phyloP scores from a whole-genome alignment of 1,284 basidiomycete genomes.

The Pascua guehoae region DNA sequence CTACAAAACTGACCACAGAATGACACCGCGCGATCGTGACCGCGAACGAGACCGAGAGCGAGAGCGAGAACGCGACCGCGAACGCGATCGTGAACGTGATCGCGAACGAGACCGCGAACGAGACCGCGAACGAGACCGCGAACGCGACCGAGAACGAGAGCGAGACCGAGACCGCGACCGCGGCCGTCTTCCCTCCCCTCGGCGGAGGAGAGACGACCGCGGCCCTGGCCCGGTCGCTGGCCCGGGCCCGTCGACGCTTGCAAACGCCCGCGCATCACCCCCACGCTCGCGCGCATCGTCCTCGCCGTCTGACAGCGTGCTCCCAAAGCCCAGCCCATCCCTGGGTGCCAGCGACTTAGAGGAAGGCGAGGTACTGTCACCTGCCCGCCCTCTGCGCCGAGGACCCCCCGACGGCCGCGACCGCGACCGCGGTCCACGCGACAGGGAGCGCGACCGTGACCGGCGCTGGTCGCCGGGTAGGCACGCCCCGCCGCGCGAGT shows the following conservation, averaged over 20 bases:
- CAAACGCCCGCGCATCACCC: slow-evolving; percentile 10
- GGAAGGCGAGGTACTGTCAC: slow-evolving; percentile 44
- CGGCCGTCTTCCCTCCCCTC: background rate
- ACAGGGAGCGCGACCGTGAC: slow-evolving; percentile 13
- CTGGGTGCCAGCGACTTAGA: slow-evolving; percentile 30
- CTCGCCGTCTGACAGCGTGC: background rate
- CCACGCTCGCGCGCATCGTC: slow-evolving; percentile 12
- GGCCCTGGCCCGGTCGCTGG: slow-evolving; percentile 3
- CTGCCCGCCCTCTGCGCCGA: slow-evolving; percentile 23
- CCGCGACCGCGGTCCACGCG: slow-evolving; percentile 9
- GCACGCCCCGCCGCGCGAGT: slow-evolving; percentile 5
- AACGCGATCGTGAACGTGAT: slow-evolving; percentile 1
- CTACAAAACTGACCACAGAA: no score
- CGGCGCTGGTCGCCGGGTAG: background rate
- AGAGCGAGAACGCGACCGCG: slow-evolving; percentile 1
- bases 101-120: slow-evolving; percentile 3
- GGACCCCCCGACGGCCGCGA: slow-evolving; percentile 11
- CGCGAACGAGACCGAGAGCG: no score
- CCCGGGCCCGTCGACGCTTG: slow-evolving; percentile 16
- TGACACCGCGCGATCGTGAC: no score
- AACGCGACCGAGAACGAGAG: slow-evolving; percentile 13
- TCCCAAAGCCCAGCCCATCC: background rate
- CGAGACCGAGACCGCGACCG: slow-evolving; percentile 15
- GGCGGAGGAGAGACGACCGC: slow-evolving; percentile 3
- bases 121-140: slow-evolving; percentile 6